phyloP scores from a whole-genome alignment of 768 basidiomycete genomes.

The Collybia sordida region DNA sequence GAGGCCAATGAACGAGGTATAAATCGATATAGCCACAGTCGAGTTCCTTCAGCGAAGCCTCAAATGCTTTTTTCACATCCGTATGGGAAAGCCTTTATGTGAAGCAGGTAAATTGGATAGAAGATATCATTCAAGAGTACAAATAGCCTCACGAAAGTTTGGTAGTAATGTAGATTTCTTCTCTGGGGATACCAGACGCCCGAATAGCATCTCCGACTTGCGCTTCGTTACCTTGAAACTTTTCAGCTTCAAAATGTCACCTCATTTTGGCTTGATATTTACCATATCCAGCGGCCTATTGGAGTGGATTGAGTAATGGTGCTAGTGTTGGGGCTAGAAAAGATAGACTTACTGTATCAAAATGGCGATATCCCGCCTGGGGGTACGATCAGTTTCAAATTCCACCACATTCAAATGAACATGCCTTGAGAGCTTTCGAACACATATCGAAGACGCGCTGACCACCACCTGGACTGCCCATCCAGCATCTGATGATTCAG shows the following conservation, averaged over 20 bases:
- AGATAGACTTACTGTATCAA: conserved; percentile 35
- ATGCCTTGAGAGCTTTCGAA: conserved; percentile 26
- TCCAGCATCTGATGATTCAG: conserved; percentile 39
- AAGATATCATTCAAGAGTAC: neutral
- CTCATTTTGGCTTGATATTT: neutral
- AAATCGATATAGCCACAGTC: no score
- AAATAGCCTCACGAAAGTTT: conserved; percentile 38
- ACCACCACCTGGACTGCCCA: conserved; percentile 33
- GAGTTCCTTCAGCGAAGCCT: no score
- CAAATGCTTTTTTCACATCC: conserved; percentile 1
- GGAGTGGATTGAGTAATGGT: neutral
- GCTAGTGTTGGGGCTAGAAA: neutral
- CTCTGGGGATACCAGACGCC: conserved; percentile 43
- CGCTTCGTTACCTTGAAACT: conserved; percentile 38
- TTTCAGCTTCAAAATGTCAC: neutral
- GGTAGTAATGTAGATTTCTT: conserved; percentile 48
- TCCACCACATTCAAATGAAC: neutral
- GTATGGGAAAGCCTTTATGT: conserved; percentile 22
- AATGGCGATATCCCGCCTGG: conserved; percentile 45
- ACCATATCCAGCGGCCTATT: conserved; percentile 28
- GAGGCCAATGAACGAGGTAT: conserved; percentile 7
- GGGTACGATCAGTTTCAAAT: neutral
- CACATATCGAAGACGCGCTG: conserved; percentile 40
- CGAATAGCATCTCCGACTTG: conserved; percentile 44
- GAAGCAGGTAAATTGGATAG: neutral